Percentiles rank a stretch among this genome's conserved stretches.
phyloP scores from a whole-genome alignment of 2,329 filamentous ascomycete genomes.

The Colletotrichum coccodes region DNA sequence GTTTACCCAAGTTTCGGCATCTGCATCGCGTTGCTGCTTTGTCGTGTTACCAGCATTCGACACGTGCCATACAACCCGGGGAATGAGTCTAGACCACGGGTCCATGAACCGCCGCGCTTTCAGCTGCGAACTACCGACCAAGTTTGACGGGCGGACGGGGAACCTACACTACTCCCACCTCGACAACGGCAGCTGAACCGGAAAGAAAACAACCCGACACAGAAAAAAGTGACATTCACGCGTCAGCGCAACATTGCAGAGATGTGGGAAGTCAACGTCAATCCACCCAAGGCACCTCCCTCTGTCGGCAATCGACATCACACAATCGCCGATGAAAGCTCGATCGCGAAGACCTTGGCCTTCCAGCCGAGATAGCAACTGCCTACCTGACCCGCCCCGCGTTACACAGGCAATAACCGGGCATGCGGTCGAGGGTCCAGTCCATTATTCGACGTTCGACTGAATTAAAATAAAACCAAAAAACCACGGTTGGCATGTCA shows the following conservation, averaged over 20 bases:
- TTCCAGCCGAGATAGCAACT: background rate
- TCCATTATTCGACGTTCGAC: background rate
- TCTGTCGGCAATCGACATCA: background rate
- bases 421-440: background rate
- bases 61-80: background rate
- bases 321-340: background rate
- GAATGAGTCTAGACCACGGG: background rate
- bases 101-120: background rate
- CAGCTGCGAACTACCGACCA: background rate
- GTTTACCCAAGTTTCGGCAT: background rate
- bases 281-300: too few relatives aligned
- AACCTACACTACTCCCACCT: background rate
- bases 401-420: background rate
- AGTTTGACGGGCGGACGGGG: background rate
- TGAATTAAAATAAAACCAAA: too few relatives aligned
- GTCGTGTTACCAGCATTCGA: background rate
- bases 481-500: too few relatives aligned
- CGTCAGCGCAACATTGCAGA: background rate
- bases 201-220: too few relatives aligned
- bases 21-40: background rate
- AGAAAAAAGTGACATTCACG: background rate
- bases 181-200: background rate
- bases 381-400: background rate
- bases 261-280: background rate
- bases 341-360: background rate